Base-by-base conservation (phyloP, 148 eudicot species). In the Rhododendron mucronatum region DNA sequence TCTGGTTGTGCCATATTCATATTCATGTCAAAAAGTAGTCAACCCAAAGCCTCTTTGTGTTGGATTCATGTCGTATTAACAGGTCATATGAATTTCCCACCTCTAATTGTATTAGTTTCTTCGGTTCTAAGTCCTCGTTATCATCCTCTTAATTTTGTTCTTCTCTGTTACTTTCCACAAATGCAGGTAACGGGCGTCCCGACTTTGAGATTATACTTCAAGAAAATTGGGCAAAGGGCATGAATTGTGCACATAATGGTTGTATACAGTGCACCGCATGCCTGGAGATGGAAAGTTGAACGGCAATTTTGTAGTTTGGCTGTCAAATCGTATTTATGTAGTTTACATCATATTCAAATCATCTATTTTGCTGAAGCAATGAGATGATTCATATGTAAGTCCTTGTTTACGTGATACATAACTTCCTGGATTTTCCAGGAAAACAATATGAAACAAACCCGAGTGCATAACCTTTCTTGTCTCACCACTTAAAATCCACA, bases 161-260 rank as follows among this genome's bases (percentile, higher is more conserved):
- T n/a, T 65, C 81, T 47, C 33, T 10, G 20, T 23, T 23, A 69
- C 55, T 83, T 21, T 67, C 53, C n/a, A 51, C 44, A 83, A 69
- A 28, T 71, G 86, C 67, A 33, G 86, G 53, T 73, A 51, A 75
- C 28, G 44, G 20, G n/a, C 51, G 67, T 48, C 28, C 33, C 2
- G 13, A 4, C 9, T 69, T 37, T 28, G 61, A 7, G 23, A 67
- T 45, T 39, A 1, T 28, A 47, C 57, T 30, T 83, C 23, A 63
- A 47, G 80, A 84, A 84, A n/a, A 84, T 51, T 63, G 67, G 75
- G 21, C 13, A 33, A 74, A 67, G 28, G 48, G 80, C 65, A 73
- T 41, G 20, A 71, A 47, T 33, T 69, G 76, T 41, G 23, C 33
- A 16, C 15, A 65, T 59, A 6, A 16, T 57, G 48, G 18, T 21